phyloP scores from a whole-genome alignment of 257 asterid species.

The Sherardia arvensis region DNA sequence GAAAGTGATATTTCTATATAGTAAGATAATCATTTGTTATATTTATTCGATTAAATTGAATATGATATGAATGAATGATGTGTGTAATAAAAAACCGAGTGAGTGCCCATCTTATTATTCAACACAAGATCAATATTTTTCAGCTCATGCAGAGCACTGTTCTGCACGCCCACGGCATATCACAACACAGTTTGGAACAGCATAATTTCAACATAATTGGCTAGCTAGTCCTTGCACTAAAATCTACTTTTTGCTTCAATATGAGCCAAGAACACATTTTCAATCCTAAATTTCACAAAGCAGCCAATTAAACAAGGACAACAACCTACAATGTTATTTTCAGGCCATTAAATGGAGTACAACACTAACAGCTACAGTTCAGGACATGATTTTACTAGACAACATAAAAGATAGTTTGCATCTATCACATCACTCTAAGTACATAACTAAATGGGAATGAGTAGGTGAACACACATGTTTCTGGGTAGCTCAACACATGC shows the following conservation, averaged over 20 bases:
- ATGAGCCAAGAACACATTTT: neutral
- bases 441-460: neutral
- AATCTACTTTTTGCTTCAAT: neutral
- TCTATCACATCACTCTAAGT: neutral
- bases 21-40: no score
- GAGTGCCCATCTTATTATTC: no score
- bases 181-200: no score
- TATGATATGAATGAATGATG: no score
- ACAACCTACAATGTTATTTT: neutral
- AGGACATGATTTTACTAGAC: neutral
- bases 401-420: neutral
- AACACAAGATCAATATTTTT: no score
- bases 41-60: no score
- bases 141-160: no score
- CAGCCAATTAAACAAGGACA: neutral
- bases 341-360: neutral
- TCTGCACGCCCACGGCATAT: no score
- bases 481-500: slow-evolving; percentile 5
- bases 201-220: no score
- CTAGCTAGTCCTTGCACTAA: neutral
- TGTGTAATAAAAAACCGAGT: no score
- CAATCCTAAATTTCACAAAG: neutral
- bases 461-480: neutral
- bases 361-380: neutral
- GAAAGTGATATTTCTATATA: no score